Evolutionary conservation across 2,329 filamentous ascomycete genomes (phyloP), one percentile per base, ranked within the genome.

Genomic region (Aureobasidium sp.): DNA sequence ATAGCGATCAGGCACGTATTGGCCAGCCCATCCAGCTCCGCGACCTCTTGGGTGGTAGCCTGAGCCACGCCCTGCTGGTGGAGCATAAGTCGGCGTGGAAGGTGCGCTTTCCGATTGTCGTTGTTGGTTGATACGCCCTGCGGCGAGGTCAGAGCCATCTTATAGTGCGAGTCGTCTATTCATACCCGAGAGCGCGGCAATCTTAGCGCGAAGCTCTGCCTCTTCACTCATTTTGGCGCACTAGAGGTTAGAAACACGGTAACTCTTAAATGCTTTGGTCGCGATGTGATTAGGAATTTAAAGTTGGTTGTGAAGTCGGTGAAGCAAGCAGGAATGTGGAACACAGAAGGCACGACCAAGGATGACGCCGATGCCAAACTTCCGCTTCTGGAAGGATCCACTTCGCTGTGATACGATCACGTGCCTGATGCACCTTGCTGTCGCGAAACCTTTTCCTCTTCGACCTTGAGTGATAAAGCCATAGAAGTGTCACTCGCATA

Each of bases 171-270:
- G 15, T 5, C 17, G 29, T 15, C 24, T 31, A 15, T 5, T 8
- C 8, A 39, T 60, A 65, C 64, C 64, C 49, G 62, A 39, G 8
- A 65, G 52, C 12, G 62, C 64, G 15, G 64, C 64, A 24, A 65
- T 65, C n/a, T 62, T 64, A 29, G 64, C 64, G 37, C 61, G 64
- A 14, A 65, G 60, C 40, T 64, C 64, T 33, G 64, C 64, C 22
- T 65, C 64, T 47, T 65, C 64, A 39, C 44, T 62, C 64, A 65
- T 65, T 2, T 48, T 29, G 54, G 17, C 39, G 12, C 14, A n/a
- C 54, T 47, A 31, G 2, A 42, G 37, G 35, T 40, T 54, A 54
- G 37, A 42, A 42, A 31, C 15, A 42, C 50, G 37, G 12, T 14
- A 12, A 54, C 8, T 17, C 17, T 33, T 15, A 7, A 19, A 27